Conservation (phyloP, 345 rosid species). For the Litchi chinensis region DNA sequence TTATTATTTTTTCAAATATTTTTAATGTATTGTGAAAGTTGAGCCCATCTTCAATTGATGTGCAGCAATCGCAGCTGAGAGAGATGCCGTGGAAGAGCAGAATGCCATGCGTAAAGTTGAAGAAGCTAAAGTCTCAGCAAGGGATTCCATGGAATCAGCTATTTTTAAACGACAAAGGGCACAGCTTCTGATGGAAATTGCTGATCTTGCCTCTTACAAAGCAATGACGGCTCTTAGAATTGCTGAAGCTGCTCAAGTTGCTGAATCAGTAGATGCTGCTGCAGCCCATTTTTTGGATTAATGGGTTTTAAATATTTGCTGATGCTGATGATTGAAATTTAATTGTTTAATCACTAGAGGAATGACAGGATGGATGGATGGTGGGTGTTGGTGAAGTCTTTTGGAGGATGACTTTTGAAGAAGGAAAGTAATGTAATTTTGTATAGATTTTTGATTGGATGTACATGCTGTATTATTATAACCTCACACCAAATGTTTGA, state of each 20-base stretch:
- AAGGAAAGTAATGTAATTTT: conserved; percentile 32
- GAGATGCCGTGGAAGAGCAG: conserved; percentile 50
- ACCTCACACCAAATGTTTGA: conserved; percentile 35
- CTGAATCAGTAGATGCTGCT: conserved; percentile 36
- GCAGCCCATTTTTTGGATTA: conserved; percentile 37
- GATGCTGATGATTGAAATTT: conserved; percentile 2
- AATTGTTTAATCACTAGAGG: conserved; percentile 15
- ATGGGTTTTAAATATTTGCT: conserved; percentile 5
- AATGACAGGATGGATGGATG: background rate
- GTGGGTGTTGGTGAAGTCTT: conserved; percentile 25
- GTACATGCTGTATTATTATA: conserved; percentile 47
- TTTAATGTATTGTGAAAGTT: background rate
- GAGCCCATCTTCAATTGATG: background rate
- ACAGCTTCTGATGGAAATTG: conserved; percentile 72
- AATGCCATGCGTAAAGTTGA: conserved; percentile 44
- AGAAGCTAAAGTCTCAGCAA: conserved; percentile 54
- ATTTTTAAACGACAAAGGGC: conserved; percentile 61
- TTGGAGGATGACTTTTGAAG: conserved; percentile 11
- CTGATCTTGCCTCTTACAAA: conserved; percentile 79
- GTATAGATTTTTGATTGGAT: conserved; percentile 42
- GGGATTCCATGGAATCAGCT: conserved; percentile 47
- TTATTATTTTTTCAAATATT: background rate
- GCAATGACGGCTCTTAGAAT: conserved; percentile 68
- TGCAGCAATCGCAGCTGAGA: conserved; percentile 51
- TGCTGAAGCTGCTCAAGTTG: conserved; percentile 57